Base-by-base conservation (phyloP, 306 rosid genomes). In the barrel medic (Medicago truncatula) region DNA sequence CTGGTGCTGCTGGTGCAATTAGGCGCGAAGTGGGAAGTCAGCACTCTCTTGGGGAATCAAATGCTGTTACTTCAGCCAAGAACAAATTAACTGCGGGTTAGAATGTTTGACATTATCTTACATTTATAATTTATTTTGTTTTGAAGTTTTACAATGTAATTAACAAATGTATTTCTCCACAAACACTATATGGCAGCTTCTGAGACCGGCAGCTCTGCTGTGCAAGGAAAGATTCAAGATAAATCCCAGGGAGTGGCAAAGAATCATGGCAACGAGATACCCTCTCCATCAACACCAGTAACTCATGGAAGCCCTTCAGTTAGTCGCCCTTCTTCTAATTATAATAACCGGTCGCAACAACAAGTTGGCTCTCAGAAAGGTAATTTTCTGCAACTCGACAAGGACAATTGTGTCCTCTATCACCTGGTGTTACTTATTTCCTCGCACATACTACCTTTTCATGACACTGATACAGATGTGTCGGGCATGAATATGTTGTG, bases 281-380 rank as follows among this genome's bases (percentile, higher is more conserved):
- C 85, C 18, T 86, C 85, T 25, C 63, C 88, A 49, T 80, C 86
- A 28, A 82, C 89, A 57, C 18, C 90, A 16, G 76, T 86, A 40
- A 80, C 88, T 71, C 90, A 85, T 74, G 82, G 84, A 20, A 86
- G 78, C 80, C 85, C 93, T 73, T 64, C 88, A 3, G 82, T 71
- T 64, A 88, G 85, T 50, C 88, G 90, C 17, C 96, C 97, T 77
- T 81, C 95, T 31, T 90, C 98, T 67, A 92, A 89, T 80, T 82
- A 88, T 75, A 87, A 78, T 76, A 90, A 75, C 73, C 86, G 93
- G 65, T 81, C 93, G 8, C 92, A 90, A 76, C 98, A 84, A 80
- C 46, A 59, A 77, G 70, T 52, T 83, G 92, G 92, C 62, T 28
- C 86, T 74, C 97, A 89, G 81, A 96, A 88, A 89, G 98, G 99